Conservation (phyloP, 257 asterid species). For the Jacaranda copaia region DNA sequence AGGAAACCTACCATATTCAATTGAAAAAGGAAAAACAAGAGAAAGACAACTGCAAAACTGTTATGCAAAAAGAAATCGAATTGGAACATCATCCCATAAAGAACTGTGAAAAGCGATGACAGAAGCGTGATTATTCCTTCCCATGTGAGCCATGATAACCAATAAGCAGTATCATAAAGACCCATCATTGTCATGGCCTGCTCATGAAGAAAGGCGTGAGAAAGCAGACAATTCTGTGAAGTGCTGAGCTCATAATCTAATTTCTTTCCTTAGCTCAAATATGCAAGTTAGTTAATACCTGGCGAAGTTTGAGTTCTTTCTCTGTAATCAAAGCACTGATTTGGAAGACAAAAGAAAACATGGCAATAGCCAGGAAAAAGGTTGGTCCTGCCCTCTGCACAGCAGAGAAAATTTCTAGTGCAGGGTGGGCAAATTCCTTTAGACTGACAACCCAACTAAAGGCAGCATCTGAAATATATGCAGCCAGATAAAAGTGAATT, state of each 20-base stretch:
- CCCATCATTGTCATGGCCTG: conserved; percentile 99
- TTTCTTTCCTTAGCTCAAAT: conserved; percentile 22
- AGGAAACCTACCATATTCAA: conserved; percentile 75
- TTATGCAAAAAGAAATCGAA: conserved; percentile 86
- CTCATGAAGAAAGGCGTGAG: conserved; percentile 30
- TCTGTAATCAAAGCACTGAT: conserved; percentile 76
- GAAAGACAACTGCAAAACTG: conserved; percentile 72
- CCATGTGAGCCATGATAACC: conserved; percentile 97
- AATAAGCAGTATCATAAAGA: conserved; percentile 91
- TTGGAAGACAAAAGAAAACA: conserved; percentile 96
- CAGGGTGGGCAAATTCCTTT: conserved; percentile 90
- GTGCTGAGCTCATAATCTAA: conserved; percentile 20
- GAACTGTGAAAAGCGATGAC: conserved; percentile 77
- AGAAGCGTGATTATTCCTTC: conserved; percentile 72
- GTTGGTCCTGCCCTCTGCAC: conserved; percentile 76
- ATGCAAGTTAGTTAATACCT: conserved; percentile 57
- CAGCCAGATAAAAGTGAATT: conserved; percentile 30
- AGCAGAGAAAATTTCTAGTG: conserved; percentile 63
- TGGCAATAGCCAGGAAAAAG: conserved; percentile 89
- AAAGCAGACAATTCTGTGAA: conserved; percentile 28
- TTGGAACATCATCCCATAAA: conserved; percentile 95
- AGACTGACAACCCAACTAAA: conserved; percentile 78
- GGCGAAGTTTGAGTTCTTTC: conserved; percentile 95
- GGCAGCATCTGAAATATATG: conserved; percentile 60
- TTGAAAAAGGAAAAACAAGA: conserved; percentile 85